phyloP scores from a whole-genome alignment of 148 eudicot genomes.

The Camellia lanceoleosa region DNA sequence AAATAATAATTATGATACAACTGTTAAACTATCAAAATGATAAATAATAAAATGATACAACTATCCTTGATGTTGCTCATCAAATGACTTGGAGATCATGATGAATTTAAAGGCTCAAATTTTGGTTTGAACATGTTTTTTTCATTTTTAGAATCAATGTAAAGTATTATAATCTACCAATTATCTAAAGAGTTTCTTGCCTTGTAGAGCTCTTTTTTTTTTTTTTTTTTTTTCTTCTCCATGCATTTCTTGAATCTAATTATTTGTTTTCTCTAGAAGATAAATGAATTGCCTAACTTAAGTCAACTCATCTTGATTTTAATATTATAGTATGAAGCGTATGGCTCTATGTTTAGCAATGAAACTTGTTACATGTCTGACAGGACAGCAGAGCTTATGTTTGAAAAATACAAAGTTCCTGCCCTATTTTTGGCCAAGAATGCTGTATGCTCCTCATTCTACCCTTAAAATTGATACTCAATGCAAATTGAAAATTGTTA shows the following conservation, averaged over 20 bases:
- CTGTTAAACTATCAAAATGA: not conserved
- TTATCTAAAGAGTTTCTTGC: not conserved
- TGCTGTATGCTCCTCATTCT: conserved; percentile 60
- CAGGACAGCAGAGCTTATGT: conserved; percentile 98
- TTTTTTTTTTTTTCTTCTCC: not conserved
- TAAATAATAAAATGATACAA: not conserved
- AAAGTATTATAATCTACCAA: too few relatives aligned
- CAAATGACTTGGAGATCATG: too few relatives aligned
- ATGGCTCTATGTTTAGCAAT: not conserved
- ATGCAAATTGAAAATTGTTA: not conserved
- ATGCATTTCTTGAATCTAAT: not conserved
- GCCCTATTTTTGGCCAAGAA: conserved; percentile 96
- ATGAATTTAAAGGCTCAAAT: too few relatives aligned
- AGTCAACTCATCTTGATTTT: not conserved
- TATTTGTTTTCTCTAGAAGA: not conserved
- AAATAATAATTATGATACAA: not conserved
- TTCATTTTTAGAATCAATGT: too few relatives aligned
- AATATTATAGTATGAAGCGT: not conserved
- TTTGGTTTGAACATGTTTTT: too few relatives aligned
- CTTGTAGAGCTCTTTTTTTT: not conserved
- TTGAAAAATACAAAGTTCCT: conserved; percentile 95
- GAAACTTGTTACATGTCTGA: conserved; percentile 20
- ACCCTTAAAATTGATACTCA: not conserved
- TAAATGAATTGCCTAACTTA: not conserved
- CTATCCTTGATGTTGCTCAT: not conserved